phyloP scores from a whole-genome alignment of 768 basidiomycete species.

The Coprinopsis strossmayeri region DNA sequence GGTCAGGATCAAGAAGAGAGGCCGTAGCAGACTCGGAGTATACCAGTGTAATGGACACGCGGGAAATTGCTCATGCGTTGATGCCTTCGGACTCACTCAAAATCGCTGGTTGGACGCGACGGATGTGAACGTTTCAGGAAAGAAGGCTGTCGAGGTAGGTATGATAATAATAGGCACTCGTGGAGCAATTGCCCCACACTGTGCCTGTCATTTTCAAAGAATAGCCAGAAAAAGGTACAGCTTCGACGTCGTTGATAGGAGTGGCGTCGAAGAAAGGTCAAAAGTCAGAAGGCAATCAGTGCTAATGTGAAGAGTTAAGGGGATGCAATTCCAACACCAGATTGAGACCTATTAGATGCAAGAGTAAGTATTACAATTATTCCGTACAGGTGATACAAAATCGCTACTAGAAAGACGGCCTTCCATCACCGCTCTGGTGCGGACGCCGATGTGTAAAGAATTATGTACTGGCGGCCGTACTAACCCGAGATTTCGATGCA shows the following conservation, averaged over 20 bases:
- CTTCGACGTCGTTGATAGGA: not conserved
- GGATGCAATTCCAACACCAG: not conserved
- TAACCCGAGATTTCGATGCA: not conserved
- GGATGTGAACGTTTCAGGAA: not conserved
- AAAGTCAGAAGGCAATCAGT: slow-evolving; percentile 1
- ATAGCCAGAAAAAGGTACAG: not conserved
- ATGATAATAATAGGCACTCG: not conserved
- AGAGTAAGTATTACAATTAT: not conserved
- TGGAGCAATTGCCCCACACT: not conserved
- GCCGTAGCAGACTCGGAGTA: not conserved
- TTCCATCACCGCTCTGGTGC: no score
- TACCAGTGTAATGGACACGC: not conserved
- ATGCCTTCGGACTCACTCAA: not conserved
- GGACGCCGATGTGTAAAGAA: not conserved
- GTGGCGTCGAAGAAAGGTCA: not conserved
- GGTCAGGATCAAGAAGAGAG: not conserved
- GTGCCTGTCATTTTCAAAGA: not conserved
- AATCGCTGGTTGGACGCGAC: not conserved
- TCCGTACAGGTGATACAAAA: no score
- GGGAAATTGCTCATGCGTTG: not conserved
- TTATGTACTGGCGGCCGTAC: not conserved
- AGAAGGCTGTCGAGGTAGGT: not conserved
- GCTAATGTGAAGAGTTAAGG: slow-evolving; percentile 2
- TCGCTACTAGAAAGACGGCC: no score
- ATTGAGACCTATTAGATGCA: not conserved